phyloP scores from a whole-genome alignment of 202 grass and related monocot genomes.

The Panicum virgatum region DNA sequence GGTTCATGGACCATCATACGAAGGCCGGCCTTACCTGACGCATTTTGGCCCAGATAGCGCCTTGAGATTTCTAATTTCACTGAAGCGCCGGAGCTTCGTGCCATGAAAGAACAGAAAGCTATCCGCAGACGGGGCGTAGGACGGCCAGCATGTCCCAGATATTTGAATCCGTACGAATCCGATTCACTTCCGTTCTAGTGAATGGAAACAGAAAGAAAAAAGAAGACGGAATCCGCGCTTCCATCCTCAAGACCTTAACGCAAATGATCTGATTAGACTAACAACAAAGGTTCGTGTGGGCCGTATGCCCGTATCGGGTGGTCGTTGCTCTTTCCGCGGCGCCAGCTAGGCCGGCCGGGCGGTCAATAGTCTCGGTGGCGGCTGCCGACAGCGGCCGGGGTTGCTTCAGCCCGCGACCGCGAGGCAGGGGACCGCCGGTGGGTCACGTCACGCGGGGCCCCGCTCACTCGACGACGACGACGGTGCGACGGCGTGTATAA shows the following conservation, averaged over 20 bases:
- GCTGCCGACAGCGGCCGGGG: slow-evolving; percentile 10
- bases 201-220: too few species aligned
- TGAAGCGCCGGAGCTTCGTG: background rate
- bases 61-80: background rate
- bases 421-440: background rate
- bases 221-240: too few species aligned
- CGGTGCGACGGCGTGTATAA: background rate
- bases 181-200: too few species aligned
- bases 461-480: background rate
- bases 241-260: too few species aligned
- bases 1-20: too few species aligned
- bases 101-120: background rate
- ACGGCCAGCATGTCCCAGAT: too few species aligned
- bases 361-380: background rate
- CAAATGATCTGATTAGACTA: background rate
- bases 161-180: too few species aligned
- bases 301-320: too few species aligned
- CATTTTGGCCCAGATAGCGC: background rate
- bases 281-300: background rate
- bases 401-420: background rate
- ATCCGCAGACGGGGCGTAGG: too few species aligned
- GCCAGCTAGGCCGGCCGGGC: too few species aligned
- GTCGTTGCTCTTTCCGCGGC: too few species aligned
- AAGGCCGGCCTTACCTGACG: background rate
- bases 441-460: background rate